Evolutionary conservation across 768 basidiomycete genomes (phyloP).

Genomic region (Tubosaeta brunneosetosa): DNA sequence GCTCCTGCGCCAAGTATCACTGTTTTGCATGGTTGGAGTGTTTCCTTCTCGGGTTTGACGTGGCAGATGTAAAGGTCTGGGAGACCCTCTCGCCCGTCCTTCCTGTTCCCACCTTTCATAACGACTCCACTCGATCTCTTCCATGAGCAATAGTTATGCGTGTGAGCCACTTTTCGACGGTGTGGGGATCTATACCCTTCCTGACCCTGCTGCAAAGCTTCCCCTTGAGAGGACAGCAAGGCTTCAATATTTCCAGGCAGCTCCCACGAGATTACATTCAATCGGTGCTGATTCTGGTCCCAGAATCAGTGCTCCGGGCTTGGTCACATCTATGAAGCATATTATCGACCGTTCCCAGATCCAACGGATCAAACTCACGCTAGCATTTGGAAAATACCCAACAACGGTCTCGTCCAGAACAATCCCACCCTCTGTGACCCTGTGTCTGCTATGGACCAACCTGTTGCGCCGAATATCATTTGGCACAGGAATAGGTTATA

Average conservation of each 20-base stretch:
- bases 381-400: background rate
- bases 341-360: background rate
- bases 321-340: no score
- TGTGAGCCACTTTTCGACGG: background rate
- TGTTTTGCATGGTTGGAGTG: background rate
- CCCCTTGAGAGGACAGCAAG: background rate
- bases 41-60: background rate
- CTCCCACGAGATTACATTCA: background rate
- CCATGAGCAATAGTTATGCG: background rate
- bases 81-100: background rate
- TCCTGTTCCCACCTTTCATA: background rate
- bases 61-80: background rate
- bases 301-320: background rate
- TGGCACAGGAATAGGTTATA: background rate
- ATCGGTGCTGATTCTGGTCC: background rate
- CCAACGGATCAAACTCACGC: background rate
- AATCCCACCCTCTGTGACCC: background rate
- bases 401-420: background rate
- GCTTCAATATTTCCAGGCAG: slow-evolving; percentile 1
- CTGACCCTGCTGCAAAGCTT: background rate
- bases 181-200: background rate
- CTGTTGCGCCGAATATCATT: background rate
- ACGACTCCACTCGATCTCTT: background rate
- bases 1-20: background rate
- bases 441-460: background rate